A percentile compares a stretch with the other conserved stretches of the same genome.
phyloP scores from a whole-genome alignment of 2,329 filamentous ascomycete species.

The Dothiorella sarmentorum region DNA sequence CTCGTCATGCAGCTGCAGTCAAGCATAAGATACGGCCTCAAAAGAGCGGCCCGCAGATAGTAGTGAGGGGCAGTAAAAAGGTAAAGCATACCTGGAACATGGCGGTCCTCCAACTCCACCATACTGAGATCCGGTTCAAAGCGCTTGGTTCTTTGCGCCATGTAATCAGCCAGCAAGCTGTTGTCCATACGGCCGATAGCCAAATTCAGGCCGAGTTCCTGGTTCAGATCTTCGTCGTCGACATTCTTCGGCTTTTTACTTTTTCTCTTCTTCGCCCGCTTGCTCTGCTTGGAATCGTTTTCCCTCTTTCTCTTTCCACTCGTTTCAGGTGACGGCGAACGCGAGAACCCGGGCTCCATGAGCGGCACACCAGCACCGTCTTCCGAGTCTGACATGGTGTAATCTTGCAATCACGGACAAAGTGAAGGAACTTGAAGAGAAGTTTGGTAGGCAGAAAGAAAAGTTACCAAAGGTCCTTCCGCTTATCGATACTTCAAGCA shows the following conservation, averaged over 20 bases:
- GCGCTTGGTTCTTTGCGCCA: slow-evolving; percentile 72
- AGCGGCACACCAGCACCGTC: slow-evolving; percentile 43
- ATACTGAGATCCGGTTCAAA: slow-evolving; percentile 78
- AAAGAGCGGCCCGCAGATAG: background rate
- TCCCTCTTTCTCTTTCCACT: slow-evolving; percentile 42
- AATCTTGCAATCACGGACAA: too few relatives aligned
- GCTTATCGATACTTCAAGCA: slow-evolving; percentile 18
- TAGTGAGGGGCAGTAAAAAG: background rate
- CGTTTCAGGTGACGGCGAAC: slow-evolving; percentile 25
- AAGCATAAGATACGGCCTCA: background rate
- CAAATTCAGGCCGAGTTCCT: slow-evolving; percentile 63
- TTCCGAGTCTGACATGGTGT: slow-evolving; percentile 46
- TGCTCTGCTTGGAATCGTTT: slow-evolving; percentile 31
- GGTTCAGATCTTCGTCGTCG: slow-evolving; percentile 56
- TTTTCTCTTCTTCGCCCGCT: slow-evolving; percentile 54
- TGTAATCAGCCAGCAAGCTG: slow-evolving; percentile 76
- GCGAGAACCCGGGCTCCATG: slow-evolving; percentile 39
- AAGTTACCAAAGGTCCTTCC: slow-evolving; percentile 1
- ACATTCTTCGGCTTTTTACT: slow-evolving; percentile 58
- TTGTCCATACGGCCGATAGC: slow-evolving; percentile 80
- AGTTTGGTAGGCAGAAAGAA: slow-evolving; percentile 21
- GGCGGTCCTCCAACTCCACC: slow-evolving; percentile 79
- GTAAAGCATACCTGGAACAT: slow-evolving; percentile 64
- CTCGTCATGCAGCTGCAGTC: slow-evolving; percentile 20
- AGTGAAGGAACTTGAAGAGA: slow-evolving; percentile 16